Evolutionary conservation across 192 early-diverging fungal genomes (phyloP).

Genomic region (Neocallimastix lanati): DNA sequence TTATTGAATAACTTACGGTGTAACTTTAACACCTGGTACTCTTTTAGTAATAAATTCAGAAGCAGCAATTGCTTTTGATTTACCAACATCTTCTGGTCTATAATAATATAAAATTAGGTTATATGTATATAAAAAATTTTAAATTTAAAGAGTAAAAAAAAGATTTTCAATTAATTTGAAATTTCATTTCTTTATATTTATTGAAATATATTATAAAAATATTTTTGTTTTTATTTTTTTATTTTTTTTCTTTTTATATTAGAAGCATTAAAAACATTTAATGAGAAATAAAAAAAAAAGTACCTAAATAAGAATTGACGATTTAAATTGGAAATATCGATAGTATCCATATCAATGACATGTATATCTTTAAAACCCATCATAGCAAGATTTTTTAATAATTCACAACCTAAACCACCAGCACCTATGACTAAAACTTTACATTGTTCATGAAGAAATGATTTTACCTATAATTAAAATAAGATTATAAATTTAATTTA

Average conservation of each 20-base stretch:
- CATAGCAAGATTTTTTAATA: slow-evolving; percentile 63
- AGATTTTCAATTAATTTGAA: too few relatives aligned
- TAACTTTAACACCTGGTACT: slow-evolving; percentile 46
- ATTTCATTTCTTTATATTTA: too few relatives aligned
- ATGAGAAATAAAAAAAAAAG: too few relatives aligned
- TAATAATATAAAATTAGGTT: too few relatives aligned
- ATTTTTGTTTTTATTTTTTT: too few relatives aligned
- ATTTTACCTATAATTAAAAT: neutral
- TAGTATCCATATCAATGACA: slow-evolving; percentile 82
- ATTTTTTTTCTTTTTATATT: too few relatives aligned
- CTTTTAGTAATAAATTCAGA: slow-evolving; percentile 55
- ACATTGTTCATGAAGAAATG: slow-evolving; percentile 7
- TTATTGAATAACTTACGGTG: slow-evolving; percentile 46
- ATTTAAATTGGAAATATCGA: slow-evolving; percentile 68
- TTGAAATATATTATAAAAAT: too few relatives aligned
- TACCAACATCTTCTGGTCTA: slow-evolving; percentile 50
- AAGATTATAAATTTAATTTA: too few relatives aligned
- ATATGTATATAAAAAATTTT: too few relatives aligned
- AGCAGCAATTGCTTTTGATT: slow-evolving; percentile 57
- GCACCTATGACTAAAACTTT: slow-evolving; percentile 69
- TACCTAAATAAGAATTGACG: slow-evolving; percentile 66
- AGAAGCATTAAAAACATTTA: too few relatives aligned
- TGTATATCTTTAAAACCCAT: slow-evolving; percentile 62
- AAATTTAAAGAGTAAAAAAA: too few relatives aligned
- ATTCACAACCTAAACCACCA: slow-evolving; percentile 67